phyloP scores from a whole-genome alignment of 2,329 filamentous ascomycete genomes.

The Xylaria sp. region DNA sequence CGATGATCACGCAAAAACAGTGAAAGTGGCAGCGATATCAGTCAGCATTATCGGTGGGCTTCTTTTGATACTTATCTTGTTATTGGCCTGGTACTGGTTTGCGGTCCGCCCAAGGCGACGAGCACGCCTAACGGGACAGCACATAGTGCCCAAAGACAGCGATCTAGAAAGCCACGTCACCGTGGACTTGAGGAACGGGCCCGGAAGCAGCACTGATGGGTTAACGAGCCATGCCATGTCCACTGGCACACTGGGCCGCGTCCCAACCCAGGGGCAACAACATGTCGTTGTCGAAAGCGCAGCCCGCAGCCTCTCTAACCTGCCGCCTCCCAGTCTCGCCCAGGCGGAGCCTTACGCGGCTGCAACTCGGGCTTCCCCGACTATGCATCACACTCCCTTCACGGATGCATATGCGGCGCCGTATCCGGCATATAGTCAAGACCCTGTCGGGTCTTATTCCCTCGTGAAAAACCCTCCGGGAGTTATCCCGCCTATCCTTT shows the following conservation, averaged over 20 bases:
- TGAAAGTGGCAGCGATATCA: constrained; percentile 24
- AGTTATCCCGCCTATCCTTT: neutral
- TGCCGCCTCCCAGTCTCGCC: neutral
- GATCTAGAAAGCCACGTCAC: constrained; percentile 40
- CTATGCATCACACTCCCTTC: neutral
- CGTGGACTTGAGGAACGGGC: constrained; percentile 11
- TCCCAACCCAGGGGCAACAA: neutral
- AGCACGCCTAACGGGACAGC: constrained; percentile 16
- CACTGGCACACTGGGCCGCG: neutral
- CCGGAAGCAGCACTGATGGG: constrained; percentile 12
- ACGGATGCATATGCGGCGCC: constrained; percentile 8
- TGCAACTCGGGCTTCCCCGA: constrained; percentile 5
- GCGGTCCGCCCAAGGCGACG: constrained; percentile 36
- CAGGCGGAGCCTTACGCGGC: constrained; percentile 7
- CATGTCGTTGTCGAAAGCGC: neutral
- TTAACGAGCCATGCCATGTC: constrained; percentile 15
- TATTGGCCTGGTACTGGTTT: constrained; percentile 37
- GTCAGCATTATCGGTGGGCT: constrained; percentile 39
- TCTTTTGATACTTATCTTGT: constrained; percentile 27
- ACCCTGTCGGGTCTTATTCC: neutral
- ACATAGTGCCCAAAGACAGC: constrained; percentile 25
- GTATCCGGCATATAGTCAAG: neutral
- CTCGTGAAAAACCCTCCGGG: neutral
- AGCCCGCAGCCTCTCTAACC: neutral
- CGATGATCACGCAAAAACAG: constrained; percentile 1